phyloP scores from a whole-genome alignment of 2,329 filamentous ascomycete species.

The Bipolaris oryzae region DNA sequence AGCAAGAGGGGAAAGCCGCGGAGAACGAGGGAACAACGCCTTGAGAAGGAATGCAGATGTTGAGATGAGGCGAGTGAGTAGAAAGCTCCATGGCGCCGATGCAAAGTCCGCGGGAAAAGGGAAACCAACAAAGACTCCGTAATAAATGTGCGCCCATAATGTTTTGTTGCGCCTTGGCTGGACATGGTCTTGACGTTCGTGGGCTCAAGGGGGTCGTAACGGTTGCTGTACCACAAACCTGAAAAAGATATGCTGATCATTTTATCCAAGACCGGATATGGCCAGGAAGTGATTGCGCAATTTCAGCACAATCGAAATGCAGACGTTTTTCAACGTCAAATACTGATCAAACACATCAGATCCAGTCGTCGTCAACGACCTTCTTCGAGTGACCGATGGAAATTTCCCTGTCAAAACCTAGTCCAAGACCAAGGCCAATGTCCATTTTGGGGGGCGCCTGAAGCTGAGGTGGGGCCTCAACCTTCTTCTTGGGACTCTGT shows the following conservation, averaged over 20 bases:
- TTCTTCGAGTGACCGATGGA: conserved; percentile 21
- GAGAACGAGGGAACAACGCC: neutral
- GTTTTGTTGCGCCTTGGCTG: neutral
- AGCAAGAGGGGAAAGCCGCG: neutral
- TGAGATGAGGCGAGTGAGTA: neutral
- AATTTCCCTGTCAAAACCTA: conserved; percentile 42
- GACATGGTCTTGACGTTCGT: neutral
- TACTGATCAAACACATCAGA: conserved; percentile 22
- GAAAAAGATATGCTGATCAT: neutral
- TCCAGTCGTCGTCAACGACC: conserved; percentile 42
- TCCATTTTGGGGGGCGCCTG: conserved; percentile 49
- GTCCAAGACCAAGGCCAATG: conserved; percentile 34
- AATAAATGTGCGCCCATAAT: conserved; percentile 2
- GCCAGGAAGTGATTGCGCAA: neutral
- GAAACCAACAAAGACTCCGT: neutral
- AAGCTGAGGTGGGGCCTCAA: conserved; percentile 45
- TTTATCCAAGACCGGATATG: neutral
- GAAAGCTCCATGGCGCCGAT: neutral
- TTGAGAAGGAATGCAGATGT: neutral
- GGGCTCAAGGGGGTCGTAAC: neutral
- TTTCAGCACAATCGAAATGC: neutral
- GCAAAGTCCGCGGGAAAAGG: neutral
- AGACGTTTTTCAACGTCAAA: neutral
- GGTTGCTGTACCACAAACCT: neutral
- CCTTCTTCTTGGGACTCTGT: conserved; percentile 52